Conservation (phyloP, 192 early-diverging fungal genomes). For the Backusella westeae region DNA sequence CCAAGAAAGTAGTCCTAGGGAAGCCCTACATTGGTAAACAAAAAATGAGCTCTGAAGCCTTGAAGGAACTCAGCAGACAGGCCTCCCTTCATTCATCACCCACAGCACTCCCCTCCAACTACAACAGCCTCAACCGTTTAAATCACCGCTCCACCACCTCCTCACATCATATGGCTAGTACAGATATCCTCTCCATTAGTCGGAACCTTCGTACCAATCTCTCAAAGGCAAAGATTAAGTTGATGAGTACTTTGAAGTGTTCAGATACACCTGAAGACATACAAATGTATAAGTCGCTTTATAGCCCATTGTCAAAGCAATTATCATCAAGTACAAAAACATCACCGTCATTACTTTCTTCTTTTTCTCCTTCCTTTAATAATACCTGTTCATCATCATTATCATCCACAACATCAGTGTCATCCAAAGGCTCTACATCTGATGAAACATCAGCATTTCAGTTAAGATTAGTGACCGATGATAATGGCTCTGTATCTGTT, state of each 20-base stretch:
- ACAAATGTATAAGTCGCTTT: slow-evolving; percentile 13
- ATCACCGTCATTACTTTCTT: background rate
- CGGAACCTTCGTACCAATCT: slow-evolving; percentile 5
- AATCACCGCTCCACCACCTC: background rate
- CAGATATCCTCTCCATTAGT: slow-evolving; percentile 7
- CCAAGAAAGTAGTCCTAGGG: slow-evolving; percentile 5
- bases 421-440: background rate
- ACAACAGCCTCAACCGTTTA: background rate
- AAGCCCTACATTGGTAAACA: background rate
- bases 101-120: background rate
- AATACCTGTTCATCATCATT: background rate
- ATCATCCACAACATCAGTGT: background rate
- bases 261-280: slow-evolving; percentile 9
- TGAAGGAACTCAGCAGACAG: slow-evolving; percentile 11
- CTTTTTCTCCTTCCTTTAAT: background rate
- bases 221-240: slow-evolving; percentile 2
- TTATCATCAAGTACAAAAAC: background rate
- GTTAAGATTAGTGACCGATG: slow-evolving; percentile 6
- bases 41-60: slow-evolving; percentile 8
- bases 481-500: slow-evolving; percentile 9
- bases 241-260: slow-evolving; percentile 1
- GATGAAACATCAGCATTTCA: background rate
- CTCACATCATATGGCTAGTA: background rate
- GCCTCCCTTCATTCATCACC: background rate
- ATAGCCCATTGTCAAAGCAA: background rate